phyloP scores from a whole-genome alignment of 208 protist genomes.

The Phytomonas francai region DNA sequence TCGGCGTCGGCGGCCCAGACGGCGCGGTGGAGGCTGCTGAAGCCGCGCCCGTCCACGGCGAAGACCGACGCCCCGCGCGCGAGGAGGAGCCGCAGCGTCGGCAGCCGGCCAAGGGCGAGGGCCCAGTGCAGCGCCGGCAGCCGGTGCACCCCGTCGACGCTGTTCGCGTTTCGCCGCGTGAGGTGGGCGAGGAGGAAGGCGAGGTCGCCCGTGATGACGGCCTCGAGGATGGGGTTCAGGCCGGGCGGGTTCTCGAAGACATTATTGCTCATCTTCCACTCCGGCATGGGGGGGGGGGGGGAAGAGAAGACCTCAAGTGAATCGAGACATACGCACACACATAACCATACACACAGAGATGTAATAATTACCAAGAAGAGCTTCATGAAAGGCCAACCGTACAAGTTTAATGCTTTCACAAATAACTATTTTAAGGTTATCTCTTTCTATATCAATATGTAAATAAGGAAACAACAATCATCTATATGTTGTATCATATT shows the following conservation, averaged over 20 bases:
- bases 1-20: constrained; percentile 65
- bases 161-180: constrained; percentile 70
- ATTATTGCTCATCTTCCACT: too few species aligned
- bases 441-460: too few species aligned
- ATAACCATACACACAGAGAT: neutral
- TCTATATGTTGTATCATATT: too few species aligned
- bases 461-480: too few species aligned
- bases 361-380: constrained; percentile 1
- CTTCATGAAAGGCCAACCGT: neutral
- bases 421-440: too few species aligned
- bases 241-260: neutral
- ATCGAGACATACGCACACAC: neutral
- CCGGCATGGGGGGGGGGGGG: too few species aligned
- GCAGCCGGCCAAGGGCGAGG: constrained; percentile 36
- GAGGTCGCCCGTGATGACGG: constrained; percentile 46
- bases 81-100: constrained; percentile 45
- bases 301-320: too few species aligned
- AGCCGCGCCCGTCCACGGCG: constrained; percentile 49
- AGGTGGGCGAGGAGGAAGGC: constrained; percentile 26
- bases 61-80: constrained; percentile 44
- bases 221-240: constrained; percentile 22
- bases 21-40: constrained; percentile 66
- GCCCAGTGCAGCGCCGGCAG: constrained; percentile 71
- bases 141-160: constrained; percentile 45
- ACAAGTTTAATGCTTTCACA: too few species aligned